Evolutionary conservation across 23 red algal species (phyloP).

Genomic region (Gracilaria domingensis): DNA sequence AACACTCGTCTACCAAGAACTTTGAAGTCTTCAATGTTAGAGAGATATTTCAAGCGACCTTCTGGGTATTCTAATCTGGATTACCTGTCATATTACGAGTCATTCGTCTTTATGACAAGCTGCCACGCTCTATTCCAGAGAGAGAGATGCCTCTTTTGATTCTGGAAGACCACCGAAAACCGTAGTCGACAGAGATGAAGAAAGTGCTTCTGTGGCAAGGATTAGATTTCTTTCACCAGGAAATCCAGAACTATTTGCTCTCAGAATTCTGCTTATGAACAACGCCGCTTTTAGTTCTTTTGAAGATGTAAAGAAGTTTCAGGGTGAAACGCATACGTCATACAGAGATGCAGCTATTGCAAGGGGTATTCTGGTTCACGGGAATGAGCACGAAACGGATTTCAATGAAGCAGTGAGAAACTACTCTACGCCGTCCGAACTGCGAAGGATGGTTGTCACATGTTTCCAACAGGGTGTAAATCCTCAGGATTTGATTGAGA

Average conservation of each 20-base stretch:
- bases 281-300: neutral
- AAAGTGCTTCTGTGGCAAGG: neutral
- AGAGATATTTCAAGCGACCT: slow-evolving; percentile 4
- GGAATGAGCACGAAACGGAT: neutral
- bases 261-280: neutral
- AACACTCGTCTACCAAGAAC: neutral
- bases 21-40: neutral
- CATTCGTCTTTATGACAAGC: neutral
- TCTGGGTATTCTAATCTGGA: neutral
- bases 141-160: neutral
- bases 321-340: too few relatives aligned
- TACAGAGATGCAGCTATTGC: neutral
- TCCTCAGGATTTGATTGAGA: neutral
- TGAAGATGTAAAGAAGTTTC: neutral
- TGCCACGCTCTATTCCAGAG: neutral
- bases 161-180: neutral
- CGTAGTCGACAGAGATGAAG: neutral
- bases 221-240: neutral
- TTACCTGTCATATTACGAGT: neutral
- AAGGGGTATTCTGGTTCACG: neutral
- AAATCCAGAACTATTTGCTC: slow-evolving; percentile 10
- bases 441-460: slow-evolving; percentile 6
- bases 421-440: slow-evolving; percentile 10
- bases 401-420: too few relatives aligned
- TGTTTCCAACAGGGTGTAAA: slow-evolving; percentile 3